Conservation (phyloP, 192 early-diverging fungal genomes). For the Entophlyctis helioformis region DNA sequence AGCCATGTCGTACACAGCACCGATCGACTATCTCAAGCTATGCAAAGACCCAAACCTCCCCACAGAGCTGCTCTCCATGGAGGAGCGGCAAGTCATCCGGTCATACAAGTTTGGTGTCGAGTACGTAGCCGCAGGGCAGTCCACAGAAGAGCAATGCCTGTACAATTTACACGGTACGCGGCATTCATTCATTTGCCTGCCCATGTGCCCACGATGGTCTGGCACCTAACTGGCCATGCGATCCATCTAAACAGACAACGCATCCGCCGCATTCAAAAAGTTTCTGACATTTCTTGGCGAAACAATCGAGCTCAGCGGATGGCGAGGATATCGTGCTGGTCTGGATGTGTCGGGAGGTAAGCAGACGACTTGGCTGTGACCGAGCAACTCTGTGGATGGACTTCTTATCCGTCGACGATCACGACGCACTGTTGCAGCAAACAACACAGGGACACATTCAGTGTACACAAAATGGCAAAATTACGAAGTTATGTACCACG, state of each 20-base stretch:
- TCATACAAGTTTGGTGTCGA: constrained; percentile 77
- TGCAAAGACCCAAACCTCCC: constrained; percentile 47
- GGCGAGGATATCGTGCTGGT: constrained; percentile 64
- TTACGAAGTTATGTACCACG: constrained; percentile 67
- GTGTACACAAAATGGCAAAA: constrained; percentile 65
- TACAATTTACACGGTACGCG: constrained; percentile 38
- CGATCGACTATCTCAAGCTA: constrained; percentile 40
- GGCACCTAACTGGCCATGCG: too few relatives aligned
- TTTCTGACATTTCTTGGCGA: constrained; percentile 63
- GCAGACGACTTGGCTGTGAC: too few relatives aligned
- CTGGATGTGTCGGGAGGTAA: constrained; percentile 56
- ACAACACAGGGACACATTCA: constrained; percentile 55
- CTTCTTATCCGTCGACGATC: neutral
- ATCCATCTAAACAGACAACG: constrained; percentile 18
- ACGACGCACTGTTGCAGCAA: constrained; percentile 20
- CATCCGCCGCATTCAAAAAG: constrained; percentile 40
- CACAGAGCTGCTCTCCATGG: constrained; percentile 54
- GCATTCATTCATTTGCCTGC: too few relatives aligned
- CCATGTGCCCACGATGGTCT: too few relatives aligned
- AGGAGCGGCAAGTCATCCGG: constrained; percentile 59
- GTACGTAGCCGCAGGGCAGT: constrained; percentile 52
- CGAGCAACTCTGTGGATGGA: neutral
- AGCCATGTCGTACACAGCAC: constrained; percentile 37
- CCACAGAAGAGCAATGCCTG: constrained; percentile 69
- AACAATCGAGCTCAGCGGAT: constrained; percentile 58